Evolutionary conservation across 2,329 filamentous ascomycete genomes (phyloP), one percentile per base, ranked within the genome.

Genomic region (Nemania sp.): DNA sequence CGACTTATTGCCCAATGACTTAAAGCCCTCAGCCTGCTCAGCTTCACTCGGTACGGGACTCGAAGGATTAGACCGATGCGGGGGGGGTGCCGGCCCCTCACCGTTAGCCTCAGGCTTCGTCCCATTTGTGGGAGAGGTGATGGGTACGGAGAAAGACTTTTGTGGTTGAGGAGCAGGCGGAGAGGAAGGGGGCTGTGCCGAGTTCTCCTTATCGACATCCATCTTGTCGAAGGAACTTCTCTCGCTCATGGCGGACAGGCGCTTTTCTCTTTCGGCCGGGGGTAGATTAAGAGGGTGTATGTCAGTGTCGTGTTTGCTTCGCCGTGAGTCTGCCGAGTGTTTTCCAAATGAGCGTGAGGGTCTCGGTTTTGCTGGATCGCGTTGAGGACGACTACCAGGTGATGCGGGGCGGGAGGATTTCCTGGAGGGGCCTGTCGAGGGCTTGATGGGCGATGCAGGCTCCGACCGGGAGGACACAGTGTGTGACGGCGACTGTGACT

Each of bases 1-100:
- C 78, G 93, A 95, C 77, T 96, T 96, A 84, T 99, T 99, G 67
- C 96, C 96, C 1, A 93, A 89, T 74, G 92, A 89, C 85, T 99
- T 99, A 87, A 91, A 97, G 13, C 89, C 86, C 82, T 99, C 96
- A 27, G 95, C 93, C 78, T 98, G 93, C 62, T 95, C 92, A 49
- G 82, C 80, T 26, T 84, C 79, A 41, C 82, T 85, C 52, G 85
- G 82, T 57, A 83, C 82, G 51, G 88, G 88, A 78, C 86, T 90
- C 63, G 85, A 86, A 52, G 87, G 87, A 76, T 86, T 88, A 29
- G 87, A 89, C 75, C 88, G 86, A 81, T 94, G 92, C 67, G 91
- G 92, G 59, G 92, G 92, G 61, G 92, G 92, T 43, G 86, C 84
- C 11, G 92, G 92, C 20, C 86, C 86, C 51, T 84, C 83, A 52